Evolutionary conservation across 148 eudicot genomes (phyloP).

Genomic region (Dianthus caryophyllus): DNA sequence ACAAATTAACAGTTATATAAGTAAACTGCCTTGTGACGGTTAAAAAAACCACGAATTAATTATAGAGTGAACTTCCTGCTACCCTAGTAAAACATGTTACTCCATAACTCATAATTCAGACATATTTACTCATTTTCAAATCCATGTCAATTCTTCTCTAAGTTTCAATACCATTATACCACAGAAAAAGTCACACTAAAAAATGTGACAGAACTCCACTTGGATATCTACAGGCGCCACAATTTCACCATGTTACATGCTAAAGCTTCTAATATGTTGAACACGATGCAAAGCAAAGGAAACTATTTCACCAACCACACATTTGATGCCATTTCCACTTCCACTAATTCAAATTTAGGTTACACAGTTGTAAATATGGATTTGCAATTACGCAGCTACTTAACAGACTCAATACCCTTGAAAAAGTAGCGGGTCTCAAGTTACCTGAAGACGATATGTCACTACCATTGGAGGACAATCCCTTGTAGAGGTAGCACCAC

Average conservation of each 20-base stretch:
- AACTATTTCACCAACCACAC: neutral
- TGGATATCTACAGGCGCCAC: neutral
- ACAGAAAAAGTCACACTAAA: neutral
- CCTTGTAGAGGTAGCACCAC: slow-evolving; percentile 48
- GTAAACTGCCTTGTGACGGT: neutral
- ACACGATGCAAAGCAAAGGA: neutral
- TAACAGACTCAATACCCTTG: neutral
- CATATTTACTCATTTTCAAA: neutral
- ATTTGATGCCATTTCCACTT: neutral
- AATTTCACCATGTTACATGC: neutral
- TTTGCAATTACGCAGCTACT: neutral
- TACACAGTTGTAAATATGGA: neutral
- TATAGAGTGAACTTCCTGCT: too few species aligned
- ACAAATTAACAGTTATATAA: neutral
- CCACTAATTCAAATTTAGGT: neutral
- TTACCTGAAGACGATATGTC: slow-evolving; percentile 98
- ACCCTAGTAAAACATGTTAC: slow-evolving; percentile 2
- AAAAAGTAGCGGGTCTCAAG: slow-evolving; percentile 14
- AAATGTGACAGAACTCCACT: neutral
- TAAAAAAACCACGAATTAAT: neutral
- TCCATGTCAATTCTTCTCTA: neutral
- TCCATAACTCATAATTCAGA: neutral
- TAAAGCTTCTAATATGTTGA: neutral
- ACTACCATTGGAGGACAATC: slow-evolving; percentile 97
- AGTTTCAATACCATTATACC: neutral